phyloP scores from a whole-genome alignment of 2,329 filamentous ascomycete species.

The Sporothrix pallida region DNA sequence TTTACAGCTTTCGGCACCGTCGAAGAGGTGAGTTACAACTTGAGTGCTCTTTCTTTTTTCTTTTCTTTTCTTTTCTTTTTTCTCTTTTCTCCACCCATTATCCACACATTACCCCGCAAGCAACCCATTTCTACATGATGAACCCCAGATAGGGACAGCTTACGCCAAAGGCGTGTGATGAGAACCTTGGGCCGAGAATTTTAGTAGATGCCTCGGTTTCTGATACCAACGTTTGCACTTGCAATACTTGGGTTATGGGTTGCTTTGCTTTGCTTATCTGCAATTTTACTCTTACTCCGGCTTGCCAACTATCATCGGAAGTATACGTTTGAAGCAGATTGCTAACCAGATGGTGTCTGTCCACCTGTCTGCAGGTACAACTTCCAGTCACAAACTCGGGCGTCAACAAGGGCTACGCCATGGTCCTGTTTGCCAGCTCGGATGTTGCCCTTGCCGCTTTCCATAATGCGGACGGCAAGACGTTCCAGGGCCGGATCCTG shows the following conservation, averaged over 20 bases:
- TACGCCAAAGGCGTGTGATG: slow-evolving; percentile 91
- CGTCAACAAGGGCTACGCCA: slow-evolving; percentile 86
- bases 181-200: slow-evolving; percentile 87
- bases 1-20: slow-evolving; percentile 77
- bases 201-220: slow-evolving; percentile 99
- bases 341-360: slow-evolving; percentile 22
- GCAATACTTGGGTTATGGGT: slow-evolving; percentile 16
- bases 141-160: slow-evolving; percentile 99
- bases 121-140: slow-evolving; percentile 67
- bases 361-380: slow-evolving; percentile 72
- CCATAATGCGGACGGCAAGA: slow-evolving; percentile 77
- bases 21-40: slow-evolving; percentile 76
- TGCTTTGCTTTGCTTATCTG: slow-evolving; percentile 17
- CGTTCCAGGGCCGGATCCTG: slow-evolving; percentile 89
- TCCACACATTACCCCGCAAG: not conserved
- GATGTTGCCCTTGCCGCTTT: slow-evolving; percentile 79
- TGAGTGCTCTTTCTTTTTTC: not conserved
- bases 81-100: not conserved
- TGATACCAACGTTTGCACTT: slow-evolving; percentile 55
- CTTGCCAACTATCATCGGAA: no score
- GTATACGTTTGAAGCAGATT: not conserved
- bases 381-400: slow-evolving; percentile 76
- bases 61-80: not conserved
- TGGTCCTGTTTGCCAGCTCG: slow-evolving; percentile 77
- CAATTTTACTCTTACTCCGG: not conserved